phyloP scores from a whole-genome alignment of 257 asterid genomes.

The Fraxinus excelsior region DNA sequence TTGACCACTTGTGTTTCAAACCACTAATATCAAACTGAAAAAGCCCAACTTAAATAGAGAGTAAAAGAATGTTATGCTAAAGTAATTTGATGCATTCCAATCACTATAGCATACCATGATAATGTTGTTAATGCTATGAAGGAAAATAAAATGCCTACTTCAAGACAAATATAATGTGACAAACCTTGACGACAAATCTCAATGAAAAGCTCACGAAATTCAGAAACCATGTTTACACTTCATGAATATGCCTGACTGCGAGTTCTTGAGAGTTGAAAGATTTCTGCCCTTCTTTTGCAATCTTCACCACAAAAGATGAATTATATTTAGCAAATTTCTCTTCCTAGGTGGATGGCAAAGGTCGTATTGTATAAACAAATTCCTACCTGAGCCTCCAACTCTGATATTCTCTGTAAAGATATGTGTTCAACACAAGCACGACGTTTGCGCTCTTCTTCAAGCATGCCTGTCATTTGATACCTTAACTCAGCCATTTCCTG shows the following conservation, averaged over 20 bases:
- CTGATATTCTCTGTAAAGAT: slow-evolving; percentile 80
- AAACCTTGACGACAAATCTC: slow-evolving; percentile 30
- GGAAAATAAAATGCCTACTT: background rate
- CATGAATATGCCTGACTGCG: slow-evolving; percentile 31
- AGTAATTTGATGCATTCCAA: background rate
- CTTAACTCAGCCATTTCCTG: slow-evolving; percentile 99
- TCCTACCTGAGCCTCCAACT: slow-evolving; percentile 85
- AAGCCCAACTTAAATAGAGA: background rate
- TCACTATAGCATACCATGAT: background rate
- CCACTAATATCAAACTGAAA: background rate
- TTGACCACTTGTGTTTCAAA: too few relatives aligned
- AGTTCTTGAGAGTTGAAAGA: slow-evolving; percentile 41
- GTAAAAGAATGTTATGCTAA: background rate
- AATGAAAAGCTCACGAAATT: slow-evolving; percentile 22
- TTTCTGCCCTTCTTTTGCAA: slow-evolving; percentile 56
- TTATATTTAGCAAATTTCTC: slow-evolving; percentile 17
- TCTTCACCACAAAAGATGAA: slow-evolving; percentile 42
- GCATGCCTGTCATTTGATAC: slow-evolving; percentile 73
- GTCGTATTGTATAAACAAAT: background rate
- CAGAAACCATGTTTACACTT: slow-evolving; percentile 26
- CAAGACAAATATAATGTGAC: slow-evolving; percentile 4
- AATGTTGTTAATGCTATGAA: background rate
- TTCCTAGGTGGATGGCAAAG: slow-evolving; percentile 8
- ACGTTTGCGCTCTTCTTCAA: slow-evolving; percentile 82
- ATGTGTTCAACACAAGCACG: slow-evolving; percentile 81